Evolutionary conservation across 805 yeast genomes (phyloP), one percentile per base, ranked within the genome.

Genomic region (Ogataea henricii): DNA sequence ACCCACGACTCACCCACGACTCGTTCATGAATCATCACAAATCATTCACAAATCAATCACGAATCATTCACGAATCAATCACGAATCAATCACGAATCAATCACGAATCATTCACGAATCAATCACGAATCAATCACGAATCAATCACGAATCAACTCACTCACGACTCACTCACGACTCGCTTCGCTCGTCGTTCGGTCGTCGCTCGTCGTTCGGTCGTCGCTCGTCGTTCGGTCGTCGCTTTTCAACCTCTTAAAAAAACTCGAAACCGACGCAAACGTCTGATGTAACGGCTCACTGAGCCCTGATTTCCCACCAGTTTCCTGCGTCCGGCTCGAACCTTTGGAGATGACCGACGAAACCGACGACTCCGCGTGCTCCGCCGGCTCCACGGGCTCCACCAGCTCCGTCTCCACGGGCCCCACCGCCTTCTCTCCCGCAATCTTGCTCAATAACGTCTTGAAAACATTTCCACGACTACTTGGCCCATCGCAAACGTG

Each of bases 401-500:
- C 33, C 26, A 13, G n/a, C 30, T 14, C 22, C 32, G 16, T n/a
- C 39, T 20, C 40, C 13, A 25, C 30, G 5, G 32, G 35, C 35
- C 8, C 26, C 4, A 17, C 40, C 16, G 30, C 10, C 30, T 27
- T 27, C n/a, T 13, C 14, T 14, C 4, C 30, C 6, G 30, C 13
- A 27, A 39, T 14, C 22, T 18, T 26, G 34, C 32, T 27, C 32
- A 39, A 20, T 23, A 29, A 39, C 10, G 33, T 14, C 23, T 49
- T 54, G 39, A 59, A 46, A 13, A 54, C 45, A 8, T 35, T 27
- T 2, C 43, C 40, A 16, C 42, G 25, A 2, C 36, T 33, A 16
- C 39, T 17, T 4, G 43, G 40, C 21, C 37, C 37, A 6, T 51
- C 57, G 13, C 61, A 57, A 7, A 57, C 58, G 45, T 67, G 71